Evolutionary conservation across 345 rosid species (phyloP), one percentile per base, ranked within the genome.

Genomic region (Carallia brachiata): DNA sequence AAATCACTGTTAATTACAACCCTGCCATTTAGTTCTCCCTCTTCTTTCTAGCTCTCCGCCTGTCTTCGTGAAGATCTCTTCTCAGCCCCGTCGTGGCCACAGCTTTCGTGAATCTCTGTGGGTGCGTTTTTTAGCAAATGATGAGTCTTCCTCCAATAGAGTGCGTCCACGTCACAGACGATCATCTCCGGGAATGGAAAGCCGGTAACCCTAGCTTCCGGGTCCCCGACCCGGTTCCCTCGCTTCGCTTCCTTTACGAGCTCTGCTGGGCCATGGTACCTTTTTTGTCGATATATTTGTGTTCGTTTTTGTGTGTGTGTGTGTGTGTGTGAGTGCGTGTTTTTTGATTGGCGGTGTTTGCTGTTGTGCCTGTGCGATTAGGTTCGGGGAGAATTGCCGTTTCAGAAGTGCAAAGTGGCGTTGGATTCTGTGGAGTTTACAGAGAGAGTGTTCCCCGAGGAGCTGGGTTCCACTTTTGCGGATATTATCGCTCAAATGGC

Each of bases 221-320:
- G 54, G 80, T 82, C 58, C 71, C 89, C 30, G 72, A 81, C 47
- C 89, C 96, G 30, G 95, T 90, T 1, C 88, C 90, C 69, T 53
- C 78, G 86, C 93, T 90, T 59, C 98, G 98, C 65, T 96, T 96
- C 82, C 89, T 92, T 67, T 92, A 84, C 80, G 99, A 96, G 88
- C 87, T 89, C 70, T 92, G 91, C 86, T 90, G 86, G 86, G 65
- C 80, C 74, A 67, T 82, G 96, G 97, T 95, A 79, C 66, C 52
- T n/a, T 61, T 36, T 60, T 55, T 63, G 27, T 30, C 5, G 13
- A 40, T 15, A 6, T 47, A 18, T 5, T 66, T 60, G 1, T 12
- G n/a, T 47, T 30, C 8, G n/a, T 9, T 9, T 47, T 37, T 7
- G 34, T 63, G 48, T 47, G 62, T 19, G 6, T 40, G 50, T 63